Evolutionary conservation across 2,329 filamentous ascomycete species (phyloP), one percentile per base, ranked within the genome.

Genomic region (Lecanoromycetidae sp.): DNA sequence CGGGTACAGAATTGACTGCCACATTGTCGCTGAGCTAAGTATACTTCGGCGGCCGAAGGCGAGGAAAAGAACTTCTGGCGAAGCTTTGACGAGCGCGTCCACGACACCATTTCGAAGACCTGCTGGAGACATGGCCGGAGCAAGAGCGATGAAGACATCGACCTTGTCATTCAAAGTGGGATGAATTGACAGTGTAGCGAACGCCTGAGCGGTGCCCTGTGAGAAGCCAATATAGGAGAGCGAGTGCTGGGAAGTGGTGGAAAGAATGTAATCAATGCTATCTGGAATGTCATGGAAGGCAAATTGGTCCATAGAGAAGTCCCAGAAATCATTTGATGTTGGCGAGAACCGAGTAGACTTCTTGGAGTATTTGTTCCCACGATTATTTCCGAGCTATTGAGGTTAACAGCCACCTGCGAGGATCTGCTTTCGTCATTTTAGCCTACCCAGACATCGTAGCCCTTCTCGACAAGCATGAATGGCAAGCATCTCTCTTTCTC

Each of bases 291-390:
- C 91, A 62, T 96, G 80, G 59, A 98, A 94, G 39, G 91, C 91
- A 61, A 98, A 98, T 60, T 98, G 85, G 61, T 98, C 91, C 61
- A 98, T 96, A 43, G 87, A 94, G 62, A 98, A 98, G 63, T 95
- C 82, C 91, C 91, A 98, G 63, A 98, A 98, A 12, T 77, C 72
- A 30, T 74, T 69, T 2, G 84, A 82, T 0, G 78, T 82, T 0
- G 91, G 88, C 0, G 86, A 82, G 53, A 72, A 71, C 50, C 81
- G 75, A 43, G 88, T 77, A 2, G 81, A 88, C 67, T 98, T 98
- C 65, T 96, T 98, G 37, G 87, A 94, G 67, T 98, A 98, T 63
- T 98, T 98, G 74, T 98, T 98, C 41, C 91, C 91, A 29, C 91
- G 81, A 60, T 98, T 98, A 64, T 98, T 98, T 42, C 91, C 91